Percentiles rank a stretch among this genome's conserved stretches.
phyloP scores from a whole-genome alignment of 192 early-diverging fungal species.

The Chytriomyces confervae region DNA sequence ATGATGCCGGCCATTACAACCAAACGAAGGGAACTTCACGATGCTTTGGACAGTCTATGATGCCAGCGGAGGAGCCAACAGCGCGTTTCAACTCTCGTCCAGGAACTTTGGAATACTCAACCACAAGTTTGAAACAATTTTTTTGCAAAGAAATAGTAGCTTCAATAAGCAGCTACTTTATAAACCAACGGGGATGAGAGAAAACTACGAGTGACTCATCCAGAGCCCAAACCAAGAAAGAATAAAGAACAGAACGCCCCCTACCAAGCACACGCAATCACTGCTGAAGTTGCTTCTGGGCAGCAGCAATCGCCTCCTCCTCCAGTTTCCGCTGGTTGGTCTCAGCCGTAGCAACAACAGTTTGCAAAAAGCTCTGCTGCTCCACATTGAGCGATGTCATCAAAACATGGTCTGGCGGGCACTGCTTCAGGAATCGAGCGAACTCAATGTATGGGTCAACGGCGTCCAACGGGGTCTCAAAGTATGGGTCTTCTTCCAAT shows the following conservation, averaged over 20 bases:
- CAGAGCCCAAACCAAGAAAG: neutral
- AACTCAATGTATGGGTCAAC: conserved; percentile 42
- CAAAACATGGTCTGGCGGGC: conserved; percentile 25
- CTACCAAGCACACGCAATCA: neutral
- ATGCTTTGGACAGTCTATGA: too few species aligned
- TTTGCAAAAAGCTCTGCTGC: conserved; percentile 32
- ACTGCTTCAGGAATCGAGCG: conserved; percentile 22
- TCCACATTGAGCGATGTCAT: conserved; percentile 21
- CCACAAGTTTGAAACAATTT: neutral
- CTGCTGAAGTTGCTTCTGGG: conserved; percentile 11
- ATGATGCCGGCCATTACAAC: too few species aligned
- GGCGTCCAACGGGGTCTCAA: conserved; percentile 36
- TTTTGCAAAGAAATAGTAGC: neutral
- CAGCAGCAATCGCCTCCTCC: conserved; percentile 15
- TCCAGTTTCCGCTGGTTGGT: conserved; percentile 24
- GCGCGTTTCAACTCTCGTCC: too few species aligned
- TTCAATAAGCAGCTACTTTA: neutral
- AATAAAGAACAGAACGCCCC: neutral
- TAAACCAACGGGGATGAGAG: neutral
- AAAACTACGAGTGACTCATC: too few species aligned
- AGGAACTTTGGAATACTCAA: neutral
- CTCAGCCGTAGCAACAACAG: conserved; percentile 16
- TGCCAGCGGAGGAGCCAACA: too few species aligned
- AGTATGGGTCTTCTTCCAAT: conserved; percentile 37
- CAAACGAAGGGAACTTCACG: too few species aligned